phyloP scores from a whole-genome alignment of 164 flowering plant genomes.

The Kalanchoe fedtschenkoi region DNA sequence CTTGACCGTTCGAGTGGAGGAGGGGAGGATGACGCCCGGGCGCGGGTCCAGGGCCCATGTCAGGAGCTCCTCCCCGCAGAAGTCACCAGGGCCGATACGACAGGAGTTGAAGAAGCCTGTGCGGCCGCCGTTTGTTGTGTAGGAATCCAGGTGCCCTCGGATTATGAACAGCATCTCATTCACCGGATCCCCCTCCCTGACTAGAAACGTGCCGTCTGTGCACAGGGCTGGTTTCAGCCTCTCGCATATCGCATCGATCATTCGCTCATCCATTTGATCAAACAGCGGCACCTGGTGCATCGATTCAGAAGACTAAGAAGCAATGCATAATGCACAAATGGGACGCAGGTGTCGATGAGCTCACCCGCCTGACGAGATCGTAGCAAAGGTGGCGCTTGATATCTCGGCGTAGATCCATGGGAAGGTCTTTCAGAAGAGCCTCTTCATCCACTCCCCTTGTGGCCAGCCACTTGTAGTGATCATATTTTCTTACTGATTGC shows the following conservation, averaged over 20 bases:
- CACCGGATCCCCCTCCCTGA: conserved; percentile 89
- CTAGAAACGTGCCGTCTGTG: conserved; percentile 63
- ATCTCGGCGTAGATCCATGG: conserved; percentile 74
- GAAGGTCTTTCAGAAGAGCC: conserved; percentile 63
- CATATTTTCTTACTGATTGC: conserved; percentile 59
- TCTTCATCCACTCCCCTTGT: conserved; percentile 92
- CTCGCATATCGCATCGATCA: conserved; percentile 91
- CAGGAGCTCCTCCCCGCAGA: conserved; percentile 89
- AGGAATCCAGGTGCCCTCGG: conserved; percentile 79
- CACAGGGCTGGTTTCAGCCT: conserved; percentile 76
- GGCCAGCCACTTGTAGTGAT: conserved; percentile 88
- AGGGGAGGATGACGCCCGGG: conserved; percentile 51
- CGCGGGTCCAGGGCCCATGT: conserved; percentile 93
- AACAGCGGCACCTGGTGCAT: conserved; percentile 67
- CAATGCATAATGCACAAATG: neutral
- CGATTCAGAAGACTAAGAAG: neutral
- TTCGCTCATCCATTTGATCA: conserved; percentile 87
- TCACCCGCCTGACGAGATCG: conserved; percentile 80
- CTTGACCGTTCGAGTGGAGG: conserved; percentile 77
- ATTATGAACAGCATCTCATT: conserved; percentile 89
- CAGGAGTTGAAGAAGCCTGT: conserved; percentile 90
- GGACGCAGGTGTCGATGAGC: neutral
- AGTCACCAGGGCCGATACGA: conserved; percentile 72
- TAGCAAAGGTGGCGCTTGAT: conserved; percentile 91
- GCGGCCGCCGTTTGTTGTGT: conserved; percentile 87